Percentiles rank a stretch among this genome's conserved stretches.
phyloP scores from a whole-genome alignment of 352 stramenopile genomes.

The Globisporangium viniferum region DNA sequence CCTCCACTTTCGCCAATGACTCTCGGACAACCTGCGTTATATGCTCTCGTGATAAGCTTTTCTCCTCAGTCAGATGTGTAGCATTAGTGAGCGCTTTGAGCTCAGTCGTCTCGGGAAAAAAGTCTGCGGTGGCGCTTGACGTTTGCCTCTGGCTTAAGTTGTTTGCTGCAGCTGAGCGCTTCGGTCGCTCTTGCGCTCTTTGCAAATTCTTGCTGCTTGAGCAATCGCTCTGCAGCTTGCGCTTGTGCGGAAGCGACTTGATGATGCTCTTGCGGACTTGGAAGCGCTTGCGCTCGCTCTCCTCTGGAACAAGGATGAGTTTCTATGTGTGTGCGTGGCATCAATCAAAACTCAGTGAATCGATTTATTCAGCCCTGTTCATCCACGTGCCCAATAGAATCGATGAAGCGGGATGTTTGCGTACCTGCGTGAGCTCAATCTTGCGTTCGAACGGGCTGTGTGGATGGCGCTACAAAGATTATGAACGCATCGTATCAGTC shows the following conservation, averaged over 20 bases:
- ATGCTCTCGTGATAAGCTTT: background rate
- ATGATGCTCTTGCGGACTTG: slow-evolving; percentile 13
- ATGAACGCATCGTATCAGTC: background rate
- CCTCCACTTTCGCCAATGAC: background rate
- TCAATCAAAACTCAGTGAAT: background rate
- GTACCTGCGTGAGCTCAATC: slow-evolving; percentile 34
- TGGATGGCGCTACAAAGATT: slow-evolving; percentile 25
- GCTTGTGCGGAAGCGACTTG: slow-evolving; percentile 3
- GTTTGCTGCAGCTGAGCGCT: background rate
- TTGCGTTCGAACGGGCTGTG: slow-evolving; percentile 43
- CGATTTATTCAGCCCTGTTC: background rate
- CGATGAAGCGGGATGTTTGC: background rate
- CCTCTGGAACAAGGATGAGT: slow-evolving; percentile 4
- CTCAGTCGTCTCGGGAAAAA: background rate
- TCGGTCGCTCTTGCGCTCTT: no score
- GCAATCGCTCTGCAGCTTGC: background rate
- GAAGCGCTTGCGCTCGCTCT: slow-evolving; percentile 3
- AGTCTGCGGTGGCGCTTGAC: background rate
- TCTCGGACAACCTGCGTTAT: background rate
- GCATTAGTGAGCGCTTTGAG: background rate
- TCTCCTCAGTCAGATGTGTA: background rate
- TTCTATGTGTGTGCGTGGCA: slow-evolving; percentile 3
- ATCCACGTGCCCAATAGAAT: background rate
- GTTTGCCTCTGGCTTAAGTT: background rate
- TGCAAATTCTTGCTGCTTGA: background rate